Conservation (phyloP, 2,329 filamentous ascomycete species). For the Xenoacremonium recifei region DNA sequence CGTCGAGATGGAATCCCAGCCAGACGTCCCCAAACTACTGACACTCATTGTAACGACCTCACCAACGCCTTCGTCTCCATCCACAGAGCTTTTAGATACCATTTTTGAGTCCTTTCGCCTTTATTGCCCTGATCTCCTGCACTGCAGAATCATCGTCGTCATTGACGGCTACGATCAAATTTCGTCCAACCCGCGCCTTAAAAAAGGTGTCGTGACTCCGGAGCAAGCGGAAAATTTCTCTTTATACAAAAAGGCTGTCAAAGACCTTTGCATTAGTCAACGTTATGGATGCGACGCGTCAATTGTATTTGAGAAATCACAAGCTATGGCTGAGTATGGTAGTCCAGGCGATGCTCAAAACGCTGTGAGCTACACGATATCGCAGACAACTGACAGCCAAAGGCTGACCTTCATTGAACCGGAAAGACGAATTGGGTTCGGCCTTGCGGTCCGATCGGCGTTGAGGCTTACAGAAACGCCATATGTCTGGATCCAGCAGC, state of each 20-base stretch:
- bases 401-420: conserved; percentile 50
- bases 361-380: conserved; percentile 34
- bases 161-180: conserved; percentile 53
- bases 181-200: conserved; percentile 42
- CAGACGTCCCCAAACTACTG: conserved; percentile 8
- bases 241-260: conserved; percentile 48
- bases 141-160: conserved; percentile 48
- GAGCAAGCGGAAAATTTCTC: conserved; percentile 41
- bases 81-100: conserved; percentile 48
- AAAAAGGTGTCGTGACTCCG: conserved; percentile 51
- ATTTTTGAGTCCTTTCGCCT: conserved; percentile 44
- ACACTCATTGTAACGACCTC: conserved; percentile 52
- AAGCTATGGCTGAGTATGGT: conserved; percentile 47
- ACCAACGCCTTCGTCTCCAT: conserved; percentile 52
- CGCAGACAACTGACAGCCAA: conserved; percentile 32
- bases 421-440: conserved; percentile 49
- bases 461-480: conserved; percentile 45
- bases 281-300: conserved; percentile 5
- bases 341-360: conserved; percentile 33
- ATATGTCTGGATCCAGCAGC: conserved; percentile 57
- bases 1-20: too few species aligned
- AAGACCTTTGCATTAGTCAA: conserved; percentile 31
- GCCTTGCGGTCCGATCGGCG: conserved; percentile 51
- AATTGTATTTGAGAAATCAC: conserved; percentile 6
- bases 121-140: conserved; percentile 40